Evolutionary conservation across 352 stramenopile genomes (phyloP).

Genomic region (Globisporangium cederbergense): DNA sequence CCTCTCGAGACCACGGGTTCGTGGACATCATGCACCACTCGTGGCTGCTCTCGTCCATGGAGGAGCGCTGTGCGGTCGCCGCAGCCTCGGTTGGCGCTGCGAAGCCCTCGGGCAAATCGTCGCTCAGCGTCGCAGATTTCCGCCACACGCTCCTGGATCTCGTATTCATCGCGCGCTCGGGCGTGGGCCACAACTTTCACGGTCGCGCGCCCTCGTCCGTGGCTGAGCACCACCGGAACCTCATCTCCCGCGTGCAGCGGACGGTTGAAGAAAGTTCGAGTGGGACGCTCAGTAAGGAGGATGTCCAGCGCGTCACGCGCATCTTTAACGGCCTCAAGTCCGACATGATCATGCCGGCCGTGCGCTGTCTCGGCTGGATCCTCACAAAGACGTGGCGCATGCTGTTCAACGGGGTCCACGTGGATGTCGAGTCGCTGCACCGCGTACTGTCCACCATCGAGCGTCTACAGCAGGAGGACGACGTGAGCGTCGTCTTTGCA

Average conservation of each 20-base stretch:
- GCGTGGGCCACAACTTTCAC: conserved; percentile 47
- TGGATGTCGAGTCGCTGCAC: conserved; percentile 65
- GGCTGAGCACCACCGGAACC: conserved; percentile 36
- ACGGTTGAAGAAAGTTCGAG: neutral
- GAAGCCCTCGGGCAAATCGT: conserved; percentile 14
- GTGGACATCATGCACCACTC: conserved; percentile 75
- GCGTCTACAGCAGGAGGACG: conserved; percentile 16
- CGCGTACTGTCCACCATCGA: conserved; percentile 53
- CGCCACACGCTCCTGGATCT: conserved; percentile 61
- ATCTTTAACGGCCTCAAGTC: conserved; percentile 71
- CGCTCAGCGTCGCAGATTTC: conserved; percentile 39
- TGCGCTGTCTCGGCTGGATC: conserved; percentile 72
- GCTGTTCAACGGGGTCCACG: conserved; percentile 67
- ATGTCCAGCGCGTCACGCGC: conserved; percentile 33
- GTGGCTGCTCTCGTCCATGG: conserved; percentile 70
- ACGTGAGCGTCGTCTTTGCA: conserved; percentile 78
- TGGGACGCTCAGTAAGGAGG: conserved; percentile 17
- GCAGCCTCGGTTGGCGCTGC: conserved; percentile 29
- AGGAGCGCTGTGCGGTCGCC: conserved; percentile 46
- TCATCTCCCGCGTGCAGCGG: conserved; percentile 34
- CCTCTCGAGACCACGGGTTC: conserved; percentile 32
- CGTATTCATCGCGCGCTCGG: conserved; percentile 59
- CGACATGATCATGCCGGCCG: conserved; percentile 71
- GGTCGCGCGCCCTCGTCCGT: conserved; percentile 38
- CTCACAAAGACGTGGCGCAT: conserved; percentile 79